phyloP scores from a whole-genome alignment of 768 basidiomycete species.

The Panaeolus cyanescens region DNA sequence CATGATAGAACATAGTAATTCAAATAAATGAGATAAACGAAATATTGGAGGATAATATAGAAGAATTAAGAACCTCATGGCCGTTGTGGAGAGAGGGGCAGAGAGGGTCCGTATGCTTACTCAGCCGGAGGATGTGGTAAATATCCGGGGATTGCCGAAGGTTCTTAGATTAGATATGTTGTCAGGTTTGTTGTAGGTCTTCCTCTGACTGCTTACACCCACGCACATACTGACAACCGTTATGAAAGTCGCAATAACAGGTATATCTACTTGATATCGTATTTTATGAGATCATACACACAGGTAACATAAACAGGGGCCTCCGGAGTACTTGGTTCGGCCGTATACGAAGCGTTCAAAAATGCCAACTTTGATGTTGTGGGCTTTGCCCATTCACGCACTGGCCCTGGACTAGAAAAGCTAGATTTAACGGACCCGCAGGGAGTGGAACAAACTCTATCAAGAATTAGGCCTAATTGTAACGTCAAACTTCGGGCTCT shows the following conservation, averaged over 20 bases:
- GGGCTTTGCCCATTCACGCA: constrained; percentile 74
- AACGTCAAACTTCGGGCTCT: constrained; percentile 7
- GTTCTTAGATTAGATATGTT: neutral
- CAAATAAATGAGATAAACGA: too few species aligned
- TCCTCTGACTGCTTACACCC: neutral
- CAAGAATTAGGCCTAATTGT: constrained; percentile 70
- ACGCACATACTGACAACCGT: neutral
- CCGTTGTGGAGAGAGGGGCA: neutral
- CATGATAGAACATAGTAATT: too few species aligned
- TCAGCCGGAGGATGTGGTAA: too few species aligned
- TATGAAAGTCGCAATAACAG: constrained; percentile 62
- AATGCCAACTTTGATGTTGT: constrained; percentile 46
- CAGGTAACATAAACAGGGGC: constrained; percentile 59
- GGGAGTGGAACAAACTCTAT: constrained; percentile 57
- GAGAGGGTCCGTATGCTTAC: too few species aligned
- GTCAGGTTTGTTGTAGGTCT: neutral
- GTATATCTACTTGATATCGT: constrained; percentile 28
- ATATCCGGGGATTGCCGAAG: neutral
- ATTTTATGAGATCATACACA: neutral
- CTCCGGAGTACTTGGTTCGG: constrained; percentile 87
- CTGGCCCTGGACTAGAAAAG: constrained; percentile 48
- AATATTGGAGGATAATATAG: too few species aligned
- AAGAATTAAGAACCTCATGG: too few species aligned
- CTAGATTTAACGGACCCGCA: constrained; percentile 69
- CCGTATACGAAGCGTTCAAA: constrained; percentile 70